Evolutionary conservation across 768 basidiomycete species (phyloP).

Genomic region (Amanita rubescens): DNA sequence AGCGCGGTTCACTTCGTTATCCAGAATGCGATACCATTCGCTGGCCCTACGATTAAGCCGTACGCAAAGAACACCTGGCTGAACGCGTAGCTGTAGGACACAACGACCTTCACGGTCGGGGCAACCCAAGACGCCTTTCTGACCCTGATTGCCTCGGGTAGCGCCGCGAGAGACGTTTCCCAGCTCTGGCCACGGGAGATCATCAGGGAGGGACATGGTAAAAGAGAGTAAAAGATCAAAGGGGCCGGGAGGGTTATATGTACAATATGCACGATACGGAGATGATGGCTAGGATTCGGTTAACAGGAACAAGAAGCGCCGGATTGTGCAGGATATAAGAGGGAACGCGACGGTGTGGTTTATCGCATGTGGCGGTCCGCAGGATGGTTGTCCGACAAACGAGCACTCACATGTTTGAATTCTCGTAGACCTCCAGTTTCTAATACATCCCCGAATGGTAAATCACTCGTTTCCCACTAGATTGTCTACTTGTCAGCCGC

Average conservation of each 20-base stretch:
- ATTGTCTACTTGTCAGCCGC: background rate
- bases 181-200: conserved; percentile 81
- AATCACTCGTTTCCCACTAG: conserved; percentile 10
- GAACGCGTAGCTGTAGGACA: conserved; percentile 72
- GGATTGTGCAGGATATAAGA: background rate
- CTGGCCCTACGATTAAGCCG: conserved; percentile 67
- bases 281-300: conserved; percentile 8
- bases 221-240: conserved; percentile 20
- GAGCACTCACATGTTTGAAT: conserved; percentile 16
- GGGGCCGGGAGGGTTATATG: conserved; percentile 10
- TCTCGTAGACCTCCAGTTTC: conserved; percentile 19
- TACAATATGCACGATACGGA: conserved; percentile 10
- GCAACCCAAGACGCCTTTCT: conserved; percentile 69
- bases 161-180: conserved; percentile 82
- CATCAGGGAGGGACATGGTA: conserved; percentile 53
- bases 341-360: conserved; percentile 1
- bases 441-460: conserved; percentile 1
- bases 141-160: conserved; percentile 79
- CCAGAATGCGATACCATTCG: conserved; percentile 78
- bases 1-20: conserved; percentile 71
- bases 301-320: background rate
- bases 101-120: conserved; percentile 72
- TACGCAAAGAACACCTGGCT: conserved; percentile 76
- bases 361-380: conserved; percentile 8
- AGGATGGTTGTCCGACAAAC: conserved; percentile 12